These are phyloP conservation scores for Fusarium buxicola DNA, from an alignment of 2,329 filamentous ascomycete genomes.

Conservation along the genomic window DNA sequence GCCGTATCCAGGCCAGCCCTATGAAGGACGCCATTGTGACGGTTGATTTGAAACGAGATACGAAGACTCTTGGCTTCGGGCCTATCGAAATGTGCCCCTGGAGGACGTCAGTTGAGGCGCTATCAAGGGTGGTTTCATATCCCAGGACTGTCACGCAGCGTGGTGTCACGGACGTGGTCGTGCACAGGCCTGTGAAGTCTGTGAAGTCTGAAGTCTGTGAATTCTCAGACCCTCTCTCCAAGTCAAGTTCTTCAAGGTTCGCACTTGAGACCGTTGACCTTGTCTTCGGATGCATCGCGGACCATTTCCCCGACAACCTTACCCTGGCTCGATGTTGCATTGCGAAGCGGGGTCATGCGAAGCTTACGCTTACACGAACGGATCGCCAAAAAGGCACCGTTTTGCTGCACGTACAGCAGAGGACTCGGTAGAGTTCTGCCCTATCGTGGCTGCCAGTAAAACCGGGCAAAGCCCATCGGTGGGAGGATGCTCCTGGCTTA, in stretches of 20 bases:
- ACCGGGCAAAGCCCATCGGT: background rate
- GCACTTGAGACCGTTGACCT: constrained; percentile 15
- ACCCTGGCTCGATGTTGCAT: constrained; percentile 33
- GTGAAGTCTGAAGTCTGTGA: background rate
- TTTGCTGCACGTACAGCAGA: constrained; percentile 4
- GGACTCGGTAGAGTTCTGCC: constrained; percentile 4
- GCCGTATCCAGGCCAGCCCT: constrained; percentile 16
- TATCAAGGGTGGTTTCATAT: constrained; percentile 22
- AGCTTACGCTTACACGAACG: constrained; percentile 25
- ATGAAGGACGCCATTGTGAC: constrained; percentile 10
- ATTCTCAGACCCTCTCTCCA: no score
- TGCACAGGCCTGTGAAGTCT: constrained; percentile 2
- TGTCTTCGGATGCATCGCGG: constrained; percentile 34
- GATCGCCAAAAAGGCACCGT: constrained; percentile 19
- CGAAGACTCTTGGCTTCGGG: constrained; percentile 14
- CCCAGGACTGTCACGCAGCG: constrained; percentile 19
- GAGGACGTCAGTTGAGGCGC: constrained; percentile 1
- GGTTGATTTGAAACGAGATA: constrained; percentile 7
- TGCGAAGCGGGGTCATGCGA: constrained; percentile 29
- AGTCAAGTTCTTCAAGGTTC: constrained; percentile 8
- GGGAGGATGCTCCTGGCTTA: constrained; percentile 20
- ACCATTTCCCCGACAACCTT: constrained; percentile 31
- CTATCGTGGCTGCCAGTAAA: background rate
- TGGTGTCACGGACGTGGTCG: constrained; percentile 25
- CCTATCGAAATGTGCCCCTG: constrained; percentile 11